Evolutionary conservation across 2,329 filamentous ascomycete species (phyloP).

Genomic region (Neofusicoccum cordaticola): DNA sequence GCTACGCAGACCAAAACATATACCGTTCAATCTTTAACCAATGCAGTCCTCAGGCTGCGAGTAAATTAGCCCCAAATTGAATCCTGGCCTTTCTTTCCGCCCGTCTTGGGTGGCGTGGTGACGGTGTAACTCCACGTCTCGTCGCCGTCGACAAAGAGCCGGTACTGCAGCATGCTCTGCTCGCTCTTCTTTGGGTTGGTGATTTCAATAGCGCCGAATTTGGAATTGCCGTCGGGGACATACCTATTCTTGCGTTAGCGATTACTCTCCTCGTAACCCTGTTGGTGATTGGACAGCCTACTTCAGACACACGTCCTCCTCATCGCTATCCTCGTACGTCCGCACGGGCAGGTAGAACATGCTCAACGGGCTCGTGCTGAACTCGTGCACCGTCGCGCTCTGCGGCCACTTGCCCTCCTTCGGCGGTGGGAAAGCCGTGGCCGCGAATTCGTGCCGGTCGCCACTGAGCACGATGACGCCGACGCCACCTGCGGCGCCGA

Average conservation of each 20-base stretch:
- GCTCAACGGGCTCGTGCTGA: slow-evolving; percentile 83
- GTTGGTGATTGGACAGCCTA: slow-evolving; percentile 47
- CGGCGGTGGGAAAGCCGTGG: slow-evolving; percentile 70
- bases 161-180: slow-evolving; percentile 74
- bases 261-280: not conserved
- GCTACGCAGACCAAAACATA: not conserved
- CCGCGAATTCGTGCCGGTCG: slow-evolving; percentile 95
- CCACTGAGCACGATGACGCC: slow-evolving; percentile 84
- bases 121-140: slow-evolving; percentile 68
- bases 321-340: slow-evolving; percentile 69
- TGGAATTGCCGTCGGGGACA: slow-evolving; percentile 79
- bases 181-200: slow-evolving; percentile 61
- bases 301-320: slow-evolving; percentile 80
- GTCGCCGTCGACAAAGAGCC: slow-evolving; percentile 75
- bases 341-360: slow-evolving; percentile 89
- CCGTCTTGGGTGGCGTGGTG: slow-evolving; percentile 41
- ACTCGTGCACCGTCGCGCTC: slow-evolving; percentile 68
- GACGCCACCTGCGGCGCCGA: slow-evolving; percentile 64
- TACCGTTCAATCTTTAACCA: too few species aligned
- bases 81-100: slow-evolving; percentile 43
- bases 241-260: slow-evolving; percentile 52
- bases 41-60: too few species aligned
- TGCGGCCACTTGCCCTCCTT: slow-evolving; percentile 55
- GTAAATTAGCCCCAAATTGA: slow-evolving; percentile 42
- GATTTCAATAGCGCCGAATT: slow-evolving; percentile 83